Base-by-base conservation (phyloP, 345 rosid species). In the Lumnitzera littorea region DNA sequence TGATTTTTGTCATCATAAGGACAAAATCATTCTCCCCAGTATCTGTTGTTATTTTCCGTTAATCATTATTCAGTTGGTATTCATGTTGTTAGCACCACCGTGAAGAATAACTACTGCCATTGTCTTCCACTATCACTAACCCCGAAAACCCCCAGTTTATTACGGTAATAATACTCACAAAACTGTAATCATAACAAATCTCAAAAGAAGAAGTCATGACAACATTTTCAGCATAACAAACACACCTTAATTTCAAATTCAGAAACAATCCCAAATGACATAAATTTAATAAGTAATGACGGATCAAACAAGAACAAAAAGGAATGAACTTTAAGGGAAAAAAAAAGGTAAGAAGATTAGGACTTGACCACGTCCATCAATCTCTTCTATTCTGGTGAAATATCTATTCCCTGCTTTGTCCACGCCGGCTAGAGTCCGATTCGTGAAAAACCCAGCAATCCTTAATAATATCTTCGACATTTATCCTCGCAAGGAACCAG, bases 361-460 rank as follows among this genome's bases (percentile, higher is more conserved):
- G 59, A 50, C 61, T 62, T 76, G 74, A 94, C 80, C 77, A 87
- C 95, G 64, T 55, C 97, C 95, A 70, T 90, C 97, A 53, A 88
- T 78, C 89, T 81, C 84, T 73, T 90, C 96, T 25, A 50, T 73
- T 70, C 86, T 74, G 60, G 96, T 56, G 74, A 90, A 90, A 68
- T 94, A 94, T 15, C 82, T 83, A 63, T 88, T 94, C 60, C 99
- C 97, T 14, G 83, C 72, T 67, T 82, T 78, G 76, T 89, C 98
- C 48, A 61, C 58, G 50, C 98, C 97, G 49, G 65, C 78, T 15
- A 70, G 64, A 49, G 66, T 73, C 51, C 80, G 81, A 74, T 65
- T 74, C 53, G 69, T 77, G 75, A 89, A 85, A 62, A 75, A 80
- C 69, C 90, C 94, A 49, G 84, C 74, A 55, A 92, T 69, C 70